Conservation (phyloP, 2,329 filamentous ascomycete species). For the Mycocentrospora acerina region DNA sequence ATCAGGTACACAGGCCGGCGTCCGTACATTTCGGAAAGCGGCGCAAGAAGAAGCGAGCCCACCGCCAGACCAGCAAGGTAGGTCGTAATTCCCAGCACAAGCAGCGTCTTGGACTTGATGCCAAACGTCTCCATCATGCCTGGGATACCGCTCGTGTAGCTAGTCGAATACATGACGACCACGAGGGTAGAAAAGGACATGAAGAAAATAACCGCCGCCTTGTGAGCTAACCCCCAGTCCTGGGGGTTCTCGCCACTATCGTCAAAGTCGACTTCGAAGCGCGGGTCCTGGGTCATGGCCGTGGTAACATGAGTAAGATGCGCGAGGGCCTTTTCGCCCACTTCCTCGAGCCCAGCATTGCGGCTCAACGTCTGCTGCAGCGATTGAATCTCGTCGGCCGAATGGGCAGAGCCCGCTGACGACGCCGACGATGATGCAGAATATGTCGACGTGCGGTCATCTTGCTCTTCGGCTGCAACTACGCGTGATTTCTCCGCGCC, state of each 20-base stretch:
- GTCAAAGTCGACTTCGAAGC: constrained; percentile 74
- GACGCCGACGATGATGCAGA: constrained; percentile 23
- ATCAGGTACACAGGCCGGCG: constrained; percentile 67
- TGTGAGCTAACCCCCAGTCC: constrained; percentile 66
- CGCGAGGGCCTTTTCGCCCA: constrained; percentile 23
- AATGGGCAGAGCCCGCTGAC: too few relatives aligned
- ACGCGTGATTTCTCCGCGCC: constrained; percentile 1
- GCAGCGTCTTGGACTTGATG: constrained; percentile 58
- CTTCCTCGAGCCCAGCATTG: constrained; percentile 34
- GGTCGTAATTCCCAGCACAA: constrained; percentile 74
- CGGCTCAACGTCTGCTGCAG: constrained; percentile 38
- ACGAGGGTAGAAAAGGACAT: constrained; percentile 60
- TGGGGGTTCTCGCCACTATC: constrained; percentile 62
- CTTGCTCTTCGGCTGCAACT: constrained; percentile 7
- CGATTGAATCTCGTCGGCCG: constrained; percentile 25
- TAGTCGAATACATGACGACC: constrained; percentile 66
- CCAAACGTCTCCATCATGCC: constrained; percentile 70
- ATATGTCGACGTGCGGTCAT: constrained; percentile 25
- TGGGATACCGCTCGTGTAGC: constrained; percentile 71
- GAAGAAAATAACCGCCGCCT: constrained; percentile 55
- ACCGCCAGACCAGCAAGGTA: constrained; percentile 74
- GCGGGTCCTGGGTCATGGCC: constrained; percentile 49
- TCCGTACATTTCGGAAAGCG: constrained; percentile 71
- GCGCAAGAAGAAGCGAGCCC: constrained; percentile 72
- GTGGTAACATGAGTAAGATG: constrained; percentile 34